phyloP scores from a whole-genome alignment of 371 early-diverging fungal species.

The Actinomortierella ambigua region DNA sequence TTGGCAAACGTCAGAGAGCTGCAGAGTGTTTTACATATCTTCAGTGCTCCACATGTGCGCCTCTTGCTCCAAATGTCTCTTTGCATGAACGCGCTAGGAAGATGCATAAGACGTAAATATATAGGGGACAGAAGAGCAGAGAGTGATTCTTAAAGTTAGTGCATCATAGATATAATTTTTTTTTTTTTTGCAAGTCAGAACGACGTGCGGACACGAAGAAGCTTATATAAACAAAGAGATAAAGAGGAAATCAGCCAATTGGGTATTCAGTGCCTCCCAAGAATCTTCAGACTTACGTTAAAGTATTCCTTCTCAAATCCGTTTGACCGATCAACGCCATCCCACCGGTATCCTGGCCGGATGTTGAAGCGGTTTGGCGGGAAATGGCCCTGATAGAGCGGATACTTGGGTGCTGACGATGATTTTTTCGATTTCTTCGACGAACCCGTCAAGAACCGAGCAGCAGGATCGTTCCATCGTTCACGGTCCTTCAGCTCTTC shows the following conservation, averaged over 20 bases:
- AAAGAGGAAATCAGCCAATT: not conserved
- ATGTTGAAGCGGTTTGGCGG: constrained; percentile 85
- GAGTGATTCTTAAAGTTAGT: not conserved
- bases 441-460: constrained; percentile 59
- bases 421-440: constrained; percentile 47
- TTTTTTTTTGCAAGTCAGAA: not conserved
- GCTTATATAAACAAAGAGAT: not conserved
- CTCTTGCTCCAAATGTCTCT: constrained; percentile 53
- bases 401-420: constrained; percentile 42
- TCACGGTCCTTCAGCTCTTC: constrained; percentile 61
- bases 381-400: constrained; percentile 59
- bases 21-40: constrained; percentile 57
- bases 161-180: not conserved
- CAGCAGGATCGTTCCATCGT: constrained; percentile 75
- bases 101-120: not conserved
- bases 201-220: no score
- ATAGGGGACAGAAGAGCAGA: no score
- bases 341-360: constrained; percentile 90
- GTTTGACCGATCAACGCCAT: constrained; percentile 90
- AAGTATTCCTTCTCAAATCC: constrained; percentile 79
- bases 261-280: not conserved
- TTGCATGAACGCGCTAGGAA: constrained; percentile 52
- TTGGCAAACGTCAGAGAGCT: no score
- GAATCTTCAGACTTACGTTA: constrained; percentile 15
- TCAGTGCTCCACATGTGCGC: constrained; percentile 73